A percentile compares a stretch with the other conserved stretches of the same genome.
phyloP scores from a whole-genome alignment of 1,139 yeast species.

The Saccharomyces hybrid region DNA sequence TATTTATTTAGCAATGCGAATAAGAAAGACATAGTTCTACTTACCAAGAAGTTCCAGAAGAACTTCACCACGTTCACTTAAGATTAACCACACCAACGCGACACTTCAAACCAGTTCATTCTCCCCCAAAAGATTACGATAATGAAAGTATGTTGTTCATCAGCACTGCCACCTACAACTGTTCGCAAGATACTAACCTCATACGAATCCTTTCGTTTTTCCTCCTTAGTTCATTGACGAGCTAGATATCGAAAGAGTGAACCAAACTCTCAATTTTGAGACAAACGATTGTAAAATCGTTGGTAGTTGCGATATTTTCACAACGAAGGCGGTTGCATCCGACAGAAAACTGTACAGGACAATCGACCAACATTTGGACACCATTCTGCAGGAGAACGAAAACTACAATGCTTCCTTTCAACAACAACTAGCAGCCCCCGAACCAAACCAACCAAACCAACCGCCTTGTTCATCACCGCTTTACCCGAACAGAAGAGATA shows the following conservation, averaged over 20 bases:
- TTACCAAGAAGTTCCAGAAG: neutral
- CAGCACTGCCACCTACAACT: neutral
- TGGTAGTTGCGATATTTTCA: constrained; percentile 92
- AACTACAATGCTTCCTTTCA: constrained; percentile 26
- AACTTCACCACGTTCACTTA: neutral
- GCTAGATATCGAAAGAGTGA: constrained; percentile 80
- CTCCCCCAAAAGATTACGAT: neutral
- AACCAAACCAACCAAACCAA: constrained; percentile 6
- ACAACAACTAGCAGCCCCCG: constrained; percentile 15
- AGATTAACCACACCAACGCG: neutral
- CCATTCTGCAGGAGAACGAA: constrained; percentile 48
- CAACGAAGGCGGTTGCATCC: constrained; percentile 86
- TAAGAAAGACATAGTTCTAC: neutral
- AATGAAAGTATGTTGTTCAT: neutral
- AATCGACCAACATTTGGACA: constrained; percentile 72
- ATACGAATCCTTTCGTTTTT: constrained; percentile 4
- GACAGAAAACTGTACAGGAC: constrained; percentile 85
- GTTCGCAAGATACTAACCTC: neutral
- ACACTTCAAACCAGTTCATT: neutral
- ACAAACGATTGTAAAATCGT: constrained; percentile 78
- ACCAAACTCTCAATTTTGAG: constrained; percentile 79
- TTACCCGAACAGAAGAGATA: constrained; percentile 13
- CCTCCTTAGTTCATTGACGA: constrained; percentile 73
- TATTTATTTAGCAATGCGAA: neutral
- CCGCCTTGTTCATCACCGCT: constrained; percentile 13